A percentile compares a stretch with the other conserved stretches of the same genome.
Evolutionary conservation across 768 basidiomycete genomes (phyloP).

Genomic region (Phanerochaete carnosa): DNA sequence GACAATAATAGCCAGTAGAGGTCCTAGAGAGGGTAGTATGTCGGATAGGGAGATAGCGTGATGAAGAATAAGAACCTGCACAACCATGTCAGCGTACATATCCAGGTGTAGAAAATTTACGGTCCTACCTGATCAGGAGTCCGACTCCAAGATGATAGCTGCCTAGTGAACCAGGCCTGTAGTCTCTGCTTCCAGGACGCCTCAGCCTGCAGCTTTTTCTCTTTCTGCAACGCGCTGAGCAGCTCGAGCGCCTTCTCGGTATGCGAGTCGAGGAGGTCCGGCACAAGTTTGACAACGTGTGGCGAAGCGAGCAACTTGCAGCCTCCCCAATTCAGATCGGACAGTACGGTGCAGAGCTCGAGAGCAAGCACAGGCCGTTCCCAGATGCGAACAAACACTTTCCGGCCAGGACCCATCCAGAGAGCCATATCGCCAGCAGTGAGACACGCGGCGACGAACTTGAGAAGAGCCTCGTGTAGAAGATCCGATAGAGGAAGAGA

Average conservation of each 20-base stretch:
- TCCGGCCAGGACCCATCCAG: conserved; percentile 43
- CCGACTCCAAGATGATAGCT: conserved; percentile 40
- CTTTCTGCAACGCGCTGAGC: conserved; percentile 43
- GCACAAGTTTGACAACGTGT: conserved; percentile 48
- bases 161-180: conserved; percentile 43
- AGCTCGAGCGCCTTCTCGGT: conserved; percentile 43
- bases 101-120: background rate
- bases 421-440: conserved; percentile 41
- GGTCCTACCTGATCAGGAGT: conserved; percentile 37
- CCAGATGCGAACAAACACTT: conserved; percentile 53
- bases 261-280: conserved; percentile 43
- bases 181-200: conserved; percentile 55
- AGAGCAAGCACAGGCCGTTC: conserved; percentile 40
- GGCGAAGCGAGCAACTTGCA: conserved; percentile 73
- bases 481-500: conserved; percentile 24
- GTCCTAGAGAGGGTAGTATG: conserved; percentile 45
- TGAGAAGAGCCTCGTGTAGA: conserved; percentile 30
- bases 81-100: background rate
- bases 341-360: conserved; percentile 55
- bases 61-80: conserved; percentile 48
- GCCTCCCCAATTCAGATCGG: conserved; percentile 69
- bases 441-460: conserved; percentile 33
- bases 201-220: conserved; percentile 54
- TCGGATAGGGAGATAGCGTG: conserved; percentile 51
- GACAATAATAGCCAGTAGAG: conserved; percentile 43